phyloP scores from a whole-genome alignment of 2,329 filamentous ascomycete species.

The Colletotrichum lentis region DNA sequence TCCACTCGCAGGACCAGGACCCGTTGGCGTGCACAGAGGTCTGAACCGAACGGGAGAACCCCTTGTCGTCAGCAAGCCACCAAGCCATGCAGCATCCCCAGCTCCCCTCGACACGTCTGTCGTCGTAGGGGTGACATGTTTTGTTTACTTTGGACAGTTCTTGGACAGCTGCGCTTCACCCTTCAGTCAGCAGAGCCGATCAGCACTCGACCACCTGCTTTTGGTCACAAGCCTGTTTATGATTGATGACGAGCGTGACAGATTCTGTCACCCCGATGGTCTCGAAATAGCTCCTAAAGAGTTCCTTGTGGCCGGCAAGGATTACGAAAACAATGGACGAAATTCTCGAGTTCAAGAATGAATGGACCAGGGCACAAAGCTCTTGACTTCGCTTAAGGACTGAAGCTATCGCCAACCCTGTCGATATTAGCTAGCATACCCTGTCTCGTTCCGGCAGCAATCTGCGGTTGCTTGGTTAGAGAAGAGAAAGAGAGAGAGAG shows the following conservation, averaged over 20 bases:
- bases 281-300: constrained; percentile 29
- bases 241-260: background rate
- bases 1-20: constrained; percentile 24
- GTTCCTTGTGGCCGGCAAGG: constrained; percentile 18
- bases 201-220: constrained; percentile 12
- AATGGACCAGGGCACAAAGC: constrained; percentile 16
- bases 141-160: constrained; percentile 37
- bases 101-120: constrained; percentile 28
- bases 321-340: constrained; percentile 12
- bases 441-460: constrained; percentile 30
- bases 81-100: constrained; percentile 30
- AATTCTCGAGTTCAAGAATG: constrained; percentile 19
- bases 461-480: constrained; percentile 35
- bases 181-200: constrained; percentile 21
- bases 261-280: background rate
- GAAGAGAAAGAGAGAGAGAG: constrained; percentile 1
- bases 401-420: constrained; percentile 35
- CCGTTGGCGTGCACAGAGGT: constrained; percentile 34
- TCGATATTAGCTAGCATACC: constrained; percentile 23
- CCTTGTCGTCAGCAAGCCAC: constrained; percentile 13
- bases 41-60: constrained; percentile 16
- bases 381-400: constrained; percentile 24
- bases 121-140: constrained; percentile 31
- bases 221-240: background rate
- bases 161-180: constrained; percentile 22